A percentile compares a stretch with the other conserved stretches of the same genome.
phyloP scores from a whole-genome alignment of 352 stramenopile species.

The Globisporangium okanoganense region DNA sequence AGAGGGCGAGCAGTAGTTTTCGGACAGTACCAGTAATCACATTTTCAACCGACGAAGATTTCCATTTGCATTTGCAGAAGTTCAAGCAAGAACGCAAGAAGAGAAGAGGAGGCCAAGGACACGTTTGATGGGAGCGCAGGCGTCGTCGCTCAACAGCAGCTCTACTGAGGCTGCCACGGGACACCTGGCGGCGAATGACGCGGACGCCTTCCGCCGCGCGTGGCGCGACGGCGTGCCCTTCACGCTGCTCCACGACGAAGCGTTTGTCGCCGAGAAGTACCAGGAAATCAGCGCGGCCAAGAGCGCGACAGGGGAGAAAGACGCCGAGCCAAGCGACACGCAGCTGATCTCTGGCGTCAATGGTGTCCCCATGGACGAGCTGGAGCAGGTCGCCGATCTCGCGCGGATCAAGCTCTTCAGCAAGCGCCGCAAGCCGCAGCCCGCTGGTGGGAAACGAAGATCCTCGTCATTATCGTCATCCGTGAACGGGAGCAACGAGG shows the following conservation, averaged over 20 bases:
- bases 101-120: background rate
- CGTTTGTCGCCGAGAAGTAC: conserved; percentile 64
- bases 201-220: conserved; percentile 18
- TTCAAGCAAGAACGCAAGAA: background rate
- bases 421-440: conserved; percentile 13
- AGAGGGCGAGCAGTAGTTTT: too few relatives aligned
- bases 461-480: background rate
- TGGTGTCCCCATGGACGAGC: conserved; percentile 51
- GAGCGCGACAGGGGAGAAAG: conserved; percentile 19
- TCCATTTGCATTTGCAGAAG: background rate
- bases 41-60: too few relatives aligned
- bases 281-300: conserved; percentile 29
- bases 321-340: conserved; percentile 15
- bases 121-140: conserved; percentile 9
- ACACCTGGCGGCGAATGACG: background rate
- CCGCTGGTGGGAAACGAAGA: background rate
- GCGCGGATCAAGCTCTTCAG: conserved; percentile 55
- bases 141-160: conserved; percentile 1
- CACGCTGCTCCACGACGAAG: conserved; percentile 66
- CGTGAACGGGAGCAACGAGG: background rate
- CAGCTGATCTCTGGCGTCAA: conserved; percentile 35
- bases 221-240: conserved; percentile 60
- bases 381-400: conserved; percentile 52
- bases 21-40: too few relatives aligned
- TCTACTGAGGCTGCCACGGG: background rate